Evolutionary conservation across 306 rosid species (phyloP).

Genomic region (Cajanus cajan): DNA sequence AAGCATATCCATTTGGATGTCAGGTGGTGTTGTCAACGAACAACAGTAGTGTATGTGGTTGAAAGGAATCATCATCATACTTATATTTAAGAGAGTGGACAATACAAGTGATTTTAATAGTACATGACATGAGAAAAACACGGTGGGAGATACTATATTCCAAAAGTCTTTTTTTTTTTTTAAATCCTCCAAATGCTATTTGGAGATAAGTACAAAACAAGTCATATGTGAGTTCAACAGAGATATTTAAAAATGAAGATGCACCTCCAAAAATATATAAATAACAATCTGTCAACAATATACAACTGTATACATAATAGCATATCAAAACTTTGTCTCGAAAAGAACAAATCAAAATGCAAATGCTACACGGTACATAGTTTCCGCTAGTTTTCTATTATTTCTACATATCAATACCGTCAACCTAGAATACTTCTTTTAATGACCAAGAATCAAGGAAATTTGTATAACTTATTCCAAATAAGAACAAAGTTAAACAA

Average conservation of each 20-base stretch:
- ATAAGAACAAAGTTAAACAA: no score
- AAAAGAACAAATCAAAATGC: neutral
- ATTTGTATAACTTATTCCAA: no score
- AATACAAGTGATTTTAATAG: conserved; percentile 4
- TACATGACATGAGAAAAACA: no score
- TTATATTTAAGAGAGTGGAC: conserved; percentile 10
- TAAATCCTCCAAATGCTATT: neutral
- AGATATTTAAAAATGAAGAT: neutral
- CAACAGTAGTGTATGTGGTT: neutral
- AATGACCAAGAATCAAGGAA: neutral
- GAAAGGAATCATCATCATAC: neutral
- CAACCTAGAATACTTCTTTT: neutral
- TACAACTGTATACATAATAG: neutral
- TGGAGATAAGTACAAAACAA: neutral
- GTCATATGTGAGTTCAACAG: neutral
- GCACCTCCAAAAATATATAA: neutral
- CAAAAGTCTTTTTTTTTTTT: neutral
- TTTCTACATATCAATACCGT: neutral
- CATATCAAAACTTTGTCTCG: neutral
- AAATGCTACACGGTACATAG: neutral
- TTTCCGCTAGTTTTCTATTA: neutral
- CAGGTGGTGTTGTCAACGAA: conserved; percentile 1
- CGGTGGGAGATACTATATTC: neutral
- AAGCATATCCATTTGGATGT: no score
- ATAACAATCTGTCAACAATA: neutral